Evolutionary conservation across 306 rosid genomes (phyloP).

Genomic region (Citrullus amarus): DNA sequence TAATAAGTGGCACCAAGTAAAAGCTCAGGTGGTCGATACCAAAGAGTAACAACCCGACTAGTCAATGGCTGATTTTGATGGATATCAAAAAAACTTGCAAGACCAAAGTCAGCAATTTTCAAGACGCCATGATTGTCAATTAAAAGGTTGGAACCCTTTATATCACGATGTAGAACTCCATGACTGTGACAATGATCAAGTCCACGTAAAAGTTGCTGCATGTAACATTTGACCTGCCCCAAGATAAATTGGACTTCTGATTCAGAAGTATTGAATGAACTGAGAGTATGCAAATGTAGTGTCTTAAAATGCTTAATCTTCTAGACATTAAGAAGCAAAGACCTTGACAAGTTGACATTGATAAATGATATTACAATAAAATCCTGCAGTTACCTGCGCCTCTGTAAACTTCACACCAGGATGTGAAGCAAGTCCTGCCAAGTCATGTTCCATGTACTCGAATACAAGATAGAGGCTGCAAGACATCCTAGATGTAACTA

Average conservation of each 20-base stretch:
- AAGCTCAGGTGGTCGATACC: constrained; percentile 93
- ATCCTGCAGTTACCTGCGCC: constrained; percentile 50
- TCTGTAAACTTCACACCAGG: constrained; percentile 86
- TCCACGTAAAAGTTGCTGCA: constrained; percentile 78
- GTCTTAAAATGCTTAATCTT: not conserved
- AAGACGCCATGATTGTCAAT: constrained; percentile 72
- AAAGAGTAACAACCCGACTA: constrained; percentile 89
- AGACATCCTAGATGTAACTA: constrained; percentile 94
- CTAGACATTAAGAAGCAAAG: not conserved
- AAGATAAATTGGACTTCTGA: constrained; percentile 14
- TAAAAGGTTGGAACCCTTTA: constrained; percentile 89
- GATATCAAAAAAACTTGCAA: constrained; percentile 77
- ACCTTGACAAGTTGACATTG: not conserved
- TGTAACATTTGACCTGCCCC: constrained; percentile 87
- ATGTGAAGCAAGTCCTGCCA: constrained; percentile 88
- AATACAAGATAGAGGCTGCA: constrained; percentile 93
- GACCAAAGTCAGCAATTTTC: constrained; percentile 87
- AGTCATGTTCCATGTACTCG: constrained; percentile 95
- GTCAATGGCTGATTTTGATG: constrained; percentile 66
- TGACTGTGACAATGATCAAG: constrained; percentile 83
- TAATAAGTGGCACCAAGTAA: constrained; percentile 90
- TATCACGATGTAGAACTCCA: constrained; percentile 85
- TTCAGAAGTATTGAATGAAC: not conserved
- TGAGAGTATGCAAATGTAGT: not conserved
- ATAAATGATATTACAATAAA: not conserved